Conservation (phyloP, 176 grass and related monocot genomes). For the Musa troglodytarum region DNA sequence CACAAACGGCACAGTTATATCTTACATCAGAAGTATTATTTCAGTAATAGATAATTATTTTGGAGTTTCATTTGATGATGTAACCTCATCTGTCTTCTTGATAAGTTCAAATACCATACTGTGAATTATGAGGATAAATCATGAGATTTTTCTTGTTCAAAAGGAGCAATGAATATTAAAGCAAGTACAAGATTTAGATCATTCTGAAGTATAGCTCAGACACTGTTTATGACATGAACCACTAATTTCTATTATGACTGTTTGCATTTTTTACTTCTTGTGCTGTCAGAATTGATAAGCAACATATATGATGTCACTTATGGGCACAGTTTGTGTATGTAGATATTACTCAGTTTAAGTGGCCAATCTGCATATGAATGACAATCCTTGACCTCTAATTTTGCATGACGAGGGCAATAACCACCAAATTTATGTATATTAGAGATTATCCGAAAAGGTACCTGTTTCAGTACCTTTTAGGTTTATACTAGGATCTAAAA, state of each 20-base stretch:
- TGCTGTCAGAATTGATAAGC: neutral
- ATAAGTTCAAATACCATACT: neutral
- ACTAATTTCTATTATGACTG: neutral
- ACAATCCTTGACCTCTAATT: neutral
- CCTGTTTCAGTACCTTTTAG: neutral
- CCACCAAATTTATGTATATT: neutral
- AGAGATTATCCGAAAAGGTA: neutral
- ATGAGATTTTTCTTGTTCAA: neutral
- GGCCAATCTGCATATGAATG: neutral
- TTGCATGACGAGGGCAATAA: neutral
- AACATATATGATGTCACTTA: neutral
- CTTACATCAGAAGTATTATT: neutral
- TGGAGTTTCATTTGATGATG: neutral
- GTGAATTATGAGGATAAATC: neutral
- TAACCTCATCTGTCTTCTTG: neutral
- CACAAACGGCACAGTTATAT: neutral
- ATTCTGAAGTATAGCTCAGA: neutral
- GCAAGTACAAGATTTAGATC: neutral
- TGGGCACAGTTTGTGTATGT: neutral
- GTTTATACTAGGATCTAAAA: neutral
- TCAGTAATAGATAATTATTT: neutral
- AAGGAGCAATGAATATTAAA: neutral
- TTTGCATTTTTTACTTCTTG: neutral
- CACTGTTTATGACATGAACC: neutral
- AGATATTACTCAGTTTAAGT: neutral